Conservation (phyloP, 1,139 yeast species). For the Suhomyces panamericanus region DNA sequence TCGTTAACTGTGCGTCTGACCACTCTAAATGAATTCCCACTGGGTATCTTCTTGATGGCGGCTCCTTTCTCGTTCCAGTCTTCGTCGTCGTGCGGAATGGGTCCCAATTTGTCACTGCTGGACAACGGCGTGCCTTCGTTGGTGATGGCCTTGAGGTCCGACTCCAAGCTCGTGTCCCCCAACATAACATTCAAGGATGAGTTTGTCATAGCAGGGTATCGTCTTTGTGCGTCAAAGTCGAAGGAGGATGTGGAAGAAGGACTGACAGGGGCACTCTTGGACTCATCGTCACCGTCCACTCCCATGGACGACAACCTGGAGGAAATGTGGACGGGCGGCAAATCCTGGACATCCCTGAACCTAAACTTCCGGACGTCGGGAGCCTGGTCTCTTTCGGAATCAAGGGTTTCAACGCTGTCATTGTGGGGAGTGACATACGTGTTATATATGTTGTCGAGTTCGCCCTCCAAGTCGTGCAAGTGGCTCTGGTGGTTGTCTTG, state of each 20-base stretch:
- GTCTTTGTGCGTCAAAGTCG: constrained; percentile 13
- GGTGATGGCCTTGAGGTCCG: constrained; percentile 7
- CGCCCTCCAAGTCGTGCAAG: constrained; percentile 28
- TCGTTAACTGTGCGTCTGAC: constrained; percentile 72
- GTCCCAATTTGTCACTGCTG: background rate
- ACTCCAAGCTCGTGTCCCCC: constrained; percentile 25
- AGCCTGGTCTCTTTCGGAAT: constrained; percentile 21
- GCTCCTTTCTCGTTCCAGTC: constrained; percentile 42
- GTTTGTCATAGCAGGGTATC: constrained; percentile 29
- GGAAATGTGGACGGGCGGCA: constrained; percentile 30
- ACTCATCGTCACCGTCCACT: constrained; percentile 14
- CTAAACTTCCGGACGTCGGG: constrained; percentile 11
- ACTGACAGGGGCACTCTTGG: constrained; percentile 31
- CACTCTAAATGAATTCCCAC: constrained; percentile 22
- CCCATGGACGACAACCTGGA: constrained; percentile 33
- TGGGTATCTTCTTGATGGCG: constrained; percentile 30
- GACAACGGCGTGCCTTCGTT: background rate
- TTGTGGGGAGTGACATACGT: constrained; percentile 22
- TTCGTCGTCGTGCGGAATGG: constrained; percentile 8
- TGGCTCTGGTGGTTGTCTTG: constrained; percentile 1
- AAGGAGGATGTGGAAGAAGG: constrained; percentile 13
- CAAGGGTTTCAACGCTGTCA: constrained; percentile 35
- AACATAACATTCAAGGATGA: constrained; percentile 41
- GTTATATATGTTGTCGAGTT: constrained; percentile 39
- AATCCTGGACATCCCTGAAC: constrained; percentile 4